Percentiles rank a stretch among this genome's conserved stretches.
Evolutionary conservation across 768 basidiomycete genomes (phyloP).

Genomic region (Suillus paluster): DNA sequence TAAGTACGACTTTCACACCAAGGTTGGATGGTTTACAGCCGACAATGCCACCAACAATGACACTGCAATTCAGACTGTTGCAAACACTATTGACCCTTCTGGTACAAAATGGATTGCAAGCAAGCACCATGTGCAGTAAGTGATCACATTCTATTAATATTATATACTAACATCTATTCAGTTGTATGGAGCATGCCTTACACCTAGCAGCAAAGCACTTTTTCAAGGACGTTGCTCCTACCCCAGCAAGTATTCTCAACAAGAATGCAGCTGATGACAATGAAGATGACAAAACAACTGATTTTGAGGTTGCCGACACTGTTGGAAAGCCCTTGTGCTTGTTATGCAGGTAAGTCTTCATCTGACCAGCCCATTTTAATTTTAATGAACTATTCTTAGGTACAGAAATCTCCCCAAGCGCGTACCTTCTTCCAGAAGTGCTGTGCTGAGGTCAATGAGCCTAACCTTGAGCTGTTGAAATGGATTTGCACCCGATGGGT

Average conservation of each 20-base stretch:
- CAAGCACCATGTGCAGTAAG: constrained; percentile 13
- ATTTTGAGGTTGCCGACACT: neutral
- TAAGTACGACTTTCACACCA: constrained; percentile 7
- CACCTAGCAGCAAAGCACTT: neutral
- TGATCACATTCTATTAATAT: neutral
- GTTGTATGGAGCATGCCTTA: neutral
- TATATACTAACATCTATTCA: neutral
- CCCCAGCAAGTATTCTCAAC: neutral
- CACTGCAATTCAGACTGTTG: constrained; percentile 9
- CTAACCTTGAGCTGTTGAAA: neutral
- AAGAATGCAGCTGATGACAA: neutral
- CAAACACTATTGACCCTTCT: neutral
- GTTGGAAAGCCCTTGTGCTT: neutral
- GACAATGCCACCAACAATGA: constrained; percentile 20
- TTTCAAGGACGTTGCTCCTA: neutral
- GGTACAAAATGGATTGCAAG: constrained; percentile 10
- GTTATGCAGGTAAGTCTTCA: neutral
- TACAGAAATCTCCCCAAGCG: neutral
- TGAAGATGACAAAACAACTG: neutral
- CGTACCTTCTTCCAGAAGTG: neutral
- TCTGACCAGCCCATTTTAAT: neutral
- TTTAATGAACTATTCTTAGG: neutral
- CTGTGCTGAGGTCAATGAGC: neutral
- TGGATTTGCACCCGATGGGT: neutral
- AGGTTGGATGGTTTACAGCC: constrained; percentile 10